Evolutionary conservation across 2,329 filamentous ascomycete species (phyloP), one percentile per base, ranked within the genome.

Genomic region (Microcyclospora tardicrescens): DNA sequence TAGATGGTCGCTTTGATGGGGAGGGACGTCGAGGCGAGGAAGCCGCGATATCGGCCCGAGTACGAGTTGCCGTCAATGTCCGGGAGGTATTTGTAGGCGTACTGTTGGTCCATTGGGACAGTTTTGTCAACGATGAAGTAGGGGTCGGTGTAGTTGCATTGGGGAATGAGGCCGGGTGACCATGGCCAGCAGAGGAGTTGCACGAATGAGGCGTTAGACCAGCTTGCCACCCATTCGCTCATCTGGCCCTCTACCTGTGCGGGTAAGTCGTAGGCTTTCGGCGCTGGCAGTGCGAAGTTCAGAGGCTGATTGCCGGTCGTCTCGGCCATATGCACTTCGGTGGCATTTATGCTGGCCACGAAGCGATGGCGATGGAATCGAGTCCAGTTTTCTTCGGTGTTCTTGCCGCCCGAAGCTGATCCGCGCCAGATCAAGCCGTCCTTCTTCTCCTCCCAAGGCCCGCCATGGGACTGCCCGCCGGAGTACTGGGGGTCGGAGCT

Each of bases 351-450:
- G 74, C 84, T 79, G 36, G 75, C 66, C 2, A 83, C 69, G 51
- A 84, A 81, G 1, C 81, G 76, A 51, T 84, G 81, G 4, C 80
- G 73, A 43, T 84, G 79, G 52, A 83, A 84, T 0, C 73, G 71
- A 10, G 65, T 71, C 80, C 80, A 85, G 19, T 24, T 24, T 4
- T 24, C 19, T 24, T 24, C 19, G 8, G 19, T 24, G 8, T 24
- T 24, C 48, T 75, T 84, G 2, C 66, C 66, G 1, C 65, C 66
- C 1, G 59, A 59, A 8, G 63, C 64, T 10, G 49, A 53, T 13
- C 66, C 66, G 34, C 65, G 59, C 66, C 66, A 69, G 6, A 64
- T 47, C 12, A 61, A 42, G 2, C 48, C 49, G 16, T 56, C 43
- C 2, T 47, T 47, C 45, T 69, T 69, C 5, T 54, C 37, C 2